Evolutionary conservation across 176 grass and related monocot species (phyloP), one percentile per base, ranked within the genome.

Genomic region (Leersia perrieri): DNA sequence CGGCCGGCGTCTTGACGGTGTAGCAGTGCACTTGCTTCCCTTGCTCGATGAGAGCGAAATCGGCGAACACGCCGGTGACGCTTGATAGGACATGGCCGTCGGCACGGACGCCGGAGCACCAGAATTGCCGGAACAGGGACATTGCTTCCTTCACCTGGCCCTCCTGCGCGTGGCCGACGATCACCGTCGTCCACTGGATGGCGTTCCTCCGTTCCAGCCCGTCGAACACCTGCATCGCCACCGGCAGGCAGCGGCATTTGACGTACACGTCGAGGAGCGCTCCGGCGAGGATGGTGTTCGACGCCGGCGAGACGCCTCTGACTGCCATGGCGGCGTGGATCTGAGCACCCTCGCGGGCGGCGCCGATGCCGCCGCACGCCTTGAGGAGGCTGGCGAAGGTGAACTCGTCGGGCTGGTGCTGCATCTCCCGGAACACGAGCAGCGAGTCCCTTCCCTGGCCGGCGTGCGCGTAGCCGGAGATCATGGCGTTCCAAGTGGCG

Each of bases 311-410:
- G 9, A 88, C 31, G 0, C 80, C 86, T 42, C 73, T 70, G 0
- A 15, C 22, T 1, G 13, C 3, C 42, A 90, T 79, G 53, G 75
- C 76, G 25, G 89, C 89, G 1, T 87, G 80, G 60, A 67, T 42
- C 66, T 90, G 84, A 15, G 8, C 26, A 10, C 84, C 84, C 77
- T 84, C 80, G 0, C 22, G 74, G 49, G 66, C 51, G 26, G 63
- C 76, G 7, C 23, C 63, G 12, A 87, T 75, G 27, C 76, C 67
- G 9, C 84, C 39, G 84, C 84, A 91, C 1, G 84, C 75, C 33
- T 87, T 91, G 29, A 91, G 76, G 40, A 84, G 53, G n/a, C 84
- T 90, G n/a, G 84, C 84, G 1, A 90, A 90, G 32, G 88, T 90
- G 79, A 86, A 87, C 80, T 83, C 84, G 11, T 86, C 74, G 0